phyloP scores from a whole-genome alignment of 495 filamentous ascomycete genomes.

The Staphylotrichum tortipilum region DNA sequence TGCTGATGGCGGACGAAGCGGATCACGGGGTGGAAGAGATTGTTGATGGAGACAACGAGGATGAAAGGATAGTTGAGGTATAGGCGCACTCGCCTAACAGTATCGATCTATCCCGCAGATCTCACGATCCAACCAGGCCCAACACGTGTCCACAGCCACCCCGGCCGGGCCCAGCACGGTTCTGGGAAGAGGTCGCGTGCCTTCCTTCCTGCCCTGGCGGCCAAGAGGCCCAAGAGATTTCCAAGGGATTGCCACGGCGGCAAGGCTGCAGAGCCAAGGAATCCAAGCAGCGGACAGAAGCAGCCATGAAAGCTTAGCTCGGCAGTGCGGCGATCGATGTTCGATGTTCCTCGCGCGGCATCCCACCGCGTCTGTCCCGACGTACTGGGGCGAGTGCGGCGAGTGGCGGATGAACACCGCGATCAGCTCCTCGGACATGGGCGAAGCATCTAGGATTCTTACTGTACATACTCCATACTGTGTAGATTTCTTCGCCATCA shows the following conservation, averaged over 20 bases:
- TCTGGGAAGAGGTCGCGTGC: slow-evolving; percentile 5
- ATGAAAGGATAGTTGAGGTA: slow-evolving; percentile 38
- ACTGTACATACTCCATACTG: no score
- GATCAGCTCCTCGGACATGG: no score
- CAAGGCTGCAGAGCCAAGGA: not conserved
- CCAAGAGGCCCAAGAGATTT: slow-evolving; percentile 7
- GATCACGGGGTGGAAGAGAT: slow-evolving; percentile 50
- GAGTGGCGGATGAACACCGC: no score
- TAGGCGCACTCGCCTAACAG: slow-evolving; percentile 13
- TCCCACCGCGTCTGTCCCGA: no score
- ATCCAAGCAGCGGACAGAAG: not conserved
- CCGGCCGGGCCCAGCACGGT: not conserved
- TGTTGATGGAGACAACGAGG: slow-evolving; percentile 30
- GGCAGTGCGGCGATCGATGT: not conserved
- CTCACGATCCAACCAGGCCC: not conserved
- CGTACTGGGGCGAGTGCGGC: no score
- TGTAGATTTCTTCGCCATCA: no score
- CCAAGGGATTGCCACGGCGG: not conserved
- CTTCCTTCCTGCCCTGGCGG: slow-evolving; percentile 1
- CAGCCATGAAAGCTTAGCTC: not conserved
- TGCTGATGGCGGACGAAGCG: slow-evolving; percentile 78
- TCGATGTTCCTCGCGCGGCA: not conserved
- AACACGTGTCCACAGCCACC: not conserved
- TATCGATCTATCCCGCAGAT: not conserved
- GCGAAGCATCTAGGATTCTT: no score